phyloP scores from a whole-genome alignment of 1,139 yeast genomes.

The Saccharomyces hybrid region DNA sequence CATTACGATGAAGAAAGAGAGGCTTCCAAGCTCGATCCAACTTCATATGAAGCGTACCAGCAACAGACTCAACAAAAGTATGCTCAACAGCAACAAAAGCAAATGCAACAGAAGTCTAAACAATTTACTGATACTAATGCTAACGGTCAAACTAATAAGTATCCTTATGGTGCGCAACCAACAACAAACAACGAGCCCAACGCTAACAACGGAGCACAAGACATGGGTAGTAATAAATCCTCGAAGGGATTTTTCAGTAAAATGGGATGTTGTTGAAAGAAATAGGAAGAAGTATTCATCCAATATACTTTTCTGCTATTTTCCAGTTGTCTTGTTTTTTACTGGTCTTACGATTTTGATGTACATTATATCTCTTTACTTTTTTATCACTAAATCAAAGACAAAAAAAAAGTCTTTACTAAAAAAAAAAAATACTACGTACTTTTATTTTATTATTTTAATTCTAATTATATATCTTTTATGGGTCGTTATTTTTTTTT shows the following conservation, averaged over 20 bases:
- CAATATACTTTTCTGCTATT: not conserved
- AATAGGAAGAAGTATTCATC: too few species aligned
- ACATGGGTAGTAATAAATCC: slow-evolving; percentile 21
- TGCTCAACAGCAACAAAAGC: slow-evolving; percentile 28
- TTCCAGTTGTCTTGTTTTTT: not conserved
- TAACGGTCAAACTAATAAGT: slow-evolving; percentile 13
- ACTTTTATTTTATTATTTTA: not conserved
- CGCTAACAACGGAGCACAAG: slow-evolving; percentile 8
- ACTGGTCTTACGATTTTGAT: not conserved
- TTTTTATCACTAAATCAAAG: not conserved
- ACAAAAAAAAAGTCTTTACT: not conserved
- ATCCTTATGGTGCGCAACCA: slow-evolving; percentile 22
- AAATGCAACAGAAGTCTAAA: slow-evolving; percentile 16
- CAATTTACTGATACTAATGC: slow-evolving; percentile 7
- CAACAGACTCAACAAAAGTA: slow-evolving; percentile 33
- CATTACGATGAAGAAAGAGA: slow-evolving; percentile 2
- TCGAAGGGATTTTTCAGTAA: slow-evolving; percentile 36
- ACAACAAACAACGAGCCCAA: slow-evolving; percentile 18
- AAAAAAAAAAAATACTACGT: not conserved
- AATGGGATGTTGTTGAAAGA: slow-evolving; percentile 33
- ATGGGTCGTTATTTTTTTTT: not conserved
- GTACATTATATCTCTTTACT: not conserved
- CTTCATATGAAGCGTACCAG: slow-evolving; percentile 34
- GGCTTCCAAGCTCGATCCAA: slow-evolving; percentile 27
- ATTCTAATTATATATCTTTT: not conserved